Evolutionary conservation across 2,329 filamentous ascomycete species (phyloP).

Genomic region (Leptographium lundbergii): DNA sequence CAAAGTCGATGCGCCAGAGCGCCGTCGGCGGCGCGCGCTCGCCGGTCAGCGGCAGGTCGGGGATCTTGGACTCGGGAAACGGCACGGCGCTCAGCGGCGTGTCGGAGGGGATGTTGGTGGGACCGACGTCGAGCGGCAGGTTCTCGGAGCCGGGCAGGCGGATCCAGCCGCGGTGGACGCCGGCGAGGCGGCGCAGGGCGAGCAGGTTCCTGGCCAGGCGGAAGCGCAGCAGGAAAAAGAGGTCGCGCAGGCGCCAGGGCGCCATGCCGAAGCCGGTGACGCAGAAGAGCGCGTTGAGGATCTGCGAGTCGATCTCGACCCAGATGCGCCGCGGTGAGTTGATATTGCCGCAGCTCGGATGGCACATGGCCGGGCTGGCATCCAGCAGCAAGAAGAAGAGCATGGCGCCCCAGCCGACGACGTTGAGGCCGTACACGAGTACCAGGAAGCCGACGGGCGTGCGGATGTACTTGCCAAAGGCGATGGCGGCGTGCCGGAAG

Average conservation of each 20-base stretch:
- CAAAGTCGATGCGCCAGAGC: constrained; percentile 66
- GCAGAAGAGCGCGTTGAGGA: constrained; percentile 75
- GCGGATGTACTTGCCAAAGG: constrained; percentile 60
- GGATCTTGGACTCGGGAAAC: constrained; percentile 48
- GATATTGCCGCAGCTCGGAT: constrained; percentile 55
- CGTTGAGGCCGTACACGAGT: constrained; percentile 66
- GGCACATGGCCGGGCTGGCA: constrained; percentile 60
- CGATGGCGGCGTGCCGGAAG: constrained; percentile 41
- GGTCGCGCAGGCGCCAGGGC: constrained; percentile 73
- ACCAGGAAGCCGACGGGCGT: constrained; percentile 68
- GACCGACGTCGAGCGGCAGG: constrained; percentile 40
- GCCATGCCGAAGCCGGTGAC: constrained; percentile 75
- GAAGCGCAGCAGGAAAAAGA: constrained; percentile 60
- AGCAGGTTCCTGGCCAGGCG: constrained; percentile 34
- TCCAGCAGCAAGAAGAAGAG: constrained; percentile 74
- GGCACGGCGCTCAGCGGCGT: constrained; percentile 40
- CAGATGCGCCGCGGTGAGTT: constrained; percentile 67
- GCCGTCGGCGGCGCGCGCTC: constrained; percentile 53
- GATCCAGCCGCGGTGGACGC: constrained; percentile 65
- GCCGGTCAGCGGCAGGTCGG: constrained; percentile 59
- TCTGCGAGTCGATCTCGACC: constrained; percentile 77
- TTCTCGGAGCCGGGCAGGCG: constrained; percentile 53
- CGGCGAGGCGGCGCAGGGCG: constrained; percentile 56
- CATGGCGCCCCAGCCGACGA: constrained; percentile 87
- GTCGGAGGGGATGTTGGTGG: constrained; percentile 31